phyloP scores from a whole-genome alignment of 495 filamentous ascomycete species.

The Copromyces sp. region DNA sequence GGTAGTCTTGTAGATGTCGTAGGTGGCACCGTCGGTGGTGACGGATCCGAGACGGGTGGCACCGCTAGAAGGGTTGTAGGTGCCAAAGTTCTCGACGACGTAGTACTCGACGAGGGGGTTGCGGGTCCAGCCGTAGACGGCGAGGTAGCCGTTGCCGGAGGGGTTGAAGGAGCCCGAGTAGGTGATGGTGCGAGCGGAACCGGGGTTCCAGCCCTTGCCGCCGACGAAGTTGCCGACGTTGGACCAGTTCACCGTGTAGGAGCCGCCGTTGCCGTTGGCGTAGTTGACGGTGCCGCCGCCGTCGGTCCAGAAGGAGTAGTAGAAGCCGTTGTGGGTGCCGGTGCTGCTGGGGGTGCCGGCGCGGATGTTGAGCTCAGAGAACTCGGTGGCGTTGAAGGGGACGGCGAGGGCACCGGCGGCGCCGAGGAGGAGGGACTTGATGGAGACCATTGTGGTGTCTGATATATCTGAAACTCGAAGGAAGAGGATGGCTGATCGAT shows the following conservation, averaged over 20 bases:
- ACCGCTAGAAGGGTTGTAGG: conserved; percentile 43
- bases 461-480: not conserved
- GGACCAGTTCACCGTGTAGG: conserved; percentile 45
- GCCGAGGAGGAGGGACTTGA: conserved; percentile 10
- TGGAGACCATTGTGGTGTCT: conserved; percentile 13
- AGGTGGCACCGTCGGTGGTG: conserved; percentile 48
- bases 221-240: conserved; percentile 48
- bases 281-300: conserved; percentile 44
- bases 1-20: conserved; percentile 51
- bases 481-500: not conserved
- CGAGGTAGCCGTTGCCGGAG: conserved; percentile 44
- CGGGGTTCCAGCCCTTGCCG: conserved; percentile 55
- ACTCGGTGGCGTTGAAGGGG: conserved; percentile 8
- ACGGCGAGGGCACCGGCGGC: conserved; percentile 6
- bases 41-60: conserved; percentile 44
- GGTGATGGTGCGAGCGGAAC: conserved; percentile 17
- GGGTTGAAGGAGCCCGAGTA: conserved; percentile 43
- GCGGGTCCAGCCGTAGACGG: conserved; percentile 50
- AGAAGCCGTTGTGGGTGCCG: conserved; percentile 46
- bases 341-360: conserved; percentile 22
- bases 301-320: conserved; percentile 55
- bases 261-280: conserved; percentile 40
- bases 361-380: conserved; percentile 23
- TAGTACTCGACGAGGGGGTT: conserved; percentile 53
- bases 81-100: conserved; percentile 45